Conservation (phyloP, 2,329 filamentous ascomycete species). For the Nigrospora sphaerica region DNA sequence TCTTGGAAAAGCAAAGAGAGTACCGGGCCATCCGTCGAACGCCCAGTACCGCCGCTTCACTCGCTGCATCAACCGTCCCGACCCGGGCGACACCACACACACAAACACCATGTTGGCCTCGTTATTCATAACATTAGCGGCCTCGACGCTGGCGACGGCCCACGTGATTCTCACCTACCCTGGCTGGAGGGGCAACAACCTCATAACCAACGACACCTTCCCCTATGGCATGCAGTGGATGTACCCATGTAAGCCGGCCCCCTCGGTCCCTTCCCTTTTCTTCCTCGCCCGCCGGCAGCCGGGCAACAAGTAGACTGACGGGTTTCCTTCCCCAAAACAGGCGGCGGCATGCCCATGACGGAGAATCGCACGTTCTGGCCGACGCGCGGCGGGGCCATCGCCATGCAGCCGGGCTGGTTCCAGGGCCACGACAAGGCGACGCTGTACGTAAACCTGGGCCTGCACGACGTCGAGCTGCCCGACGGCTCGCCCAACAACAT, state of each 20-base stretch:
- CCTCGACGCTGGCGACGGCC: slow-evolving; percentile 47
- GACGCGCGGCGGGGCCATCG: slow-evolving; percentile 74
- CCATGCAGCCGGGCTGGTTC: slow-evolving; percentile 95
- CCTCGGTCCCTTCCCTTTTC: not conserved
- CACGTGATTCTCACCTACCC: slow-evolving; percentile 84
- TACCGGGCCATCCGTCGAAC: not conserved
- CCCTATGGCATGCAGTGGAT: slow-evolving; percentile 94
- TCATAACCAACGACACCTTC: slow-evolving; percentile 69
- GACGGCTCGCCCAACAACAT: slow-evolving; percentile 70
- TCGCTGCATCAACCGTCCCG: not conserved
- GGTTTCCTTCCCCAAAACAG: slow-evolving; percentile 35
- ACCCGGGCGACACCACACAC: slow-evolving; percentile 3
- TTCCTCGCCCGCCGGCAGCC: slow-evolving; percentile 8
- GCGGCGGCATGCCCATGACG: slow-evolving; percentile 73
- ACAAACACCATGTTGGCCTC: slow-evolving; percentile 37
- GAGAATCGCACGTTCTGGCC: slow-evolving; percentile 91
- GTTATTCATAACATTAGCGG: slow-evolving; percentile 33
- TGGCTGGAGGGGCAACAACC: slow-evolving; percentile 80
- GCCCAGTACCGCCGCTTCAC: no score
- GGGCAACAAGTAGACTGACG: not conserved
- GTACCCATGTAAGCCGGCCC: slow-evolving; percentile 74
- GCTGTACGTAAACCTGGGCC: slow-evolving; percentile 86
- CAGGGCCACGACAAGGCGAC: slow-evolving; percentile 75
- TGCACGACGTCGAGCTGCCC: slow-evolving; percentile 58
- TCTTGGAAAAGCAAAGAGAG: no score